A percentile compares a stretch with the other conserved stretches of the same genome.
Evolutionary conservation across 257 asterid species (phyloP).

Genomic region (Solanum corneliomulleri): DNA sequence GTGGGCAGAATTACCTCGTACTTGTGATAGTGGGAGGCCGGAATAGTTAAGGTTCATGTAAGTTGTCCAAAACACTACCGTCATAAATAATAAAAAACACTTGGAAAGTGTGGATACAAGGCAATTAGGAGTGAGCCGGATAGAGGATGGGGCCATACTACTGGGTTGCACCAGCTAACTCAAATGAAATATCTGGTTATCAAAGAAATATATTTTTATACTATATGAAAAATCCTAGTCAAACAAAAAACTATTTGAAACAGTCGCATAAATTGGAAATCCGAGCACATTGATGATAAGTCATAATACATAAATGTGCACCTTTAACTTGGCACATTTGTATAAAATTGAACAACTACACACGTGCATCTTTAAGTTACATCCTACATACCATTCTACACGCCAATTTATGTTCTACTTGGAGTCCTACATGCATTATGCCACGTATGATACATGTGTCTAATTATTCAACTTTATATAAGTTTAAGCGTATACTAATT

Average conservation of each 20-base stretch:
- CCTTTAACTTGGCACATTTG: too few species aligned
- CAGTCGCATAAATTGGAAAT: neutral
- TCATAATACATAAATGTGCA: too few species aligned
- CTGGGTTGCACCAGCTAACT: neutral
- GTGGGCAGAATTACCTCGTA: neutral
- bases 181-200: neutral
- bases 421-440: neutral
- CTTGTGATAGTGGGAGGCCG: neutral
- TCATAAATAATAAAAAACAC: neutral
- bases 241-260: neutral
- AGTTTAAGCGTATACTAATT: neutral
- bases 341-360: too few species aligned
- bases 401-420: neutral
- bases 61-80: neutral
- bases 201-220: neutral
- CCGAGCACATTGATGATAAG: neutral
- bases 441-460: too few species aligned
- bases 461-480: too few species aligned
- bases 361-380: too few species aligned
- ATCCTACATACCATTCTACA: too few species aligned
- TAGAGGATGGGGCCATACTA: neutral
- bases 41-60: neutral
- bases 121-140: neutral
- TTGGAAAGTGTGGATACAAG: neutral
- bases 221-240: neutral